phyloP scores from a whole-genome alignment of 805 yeast genomes.

The Barnettozyma wickerhamii region DNA sequence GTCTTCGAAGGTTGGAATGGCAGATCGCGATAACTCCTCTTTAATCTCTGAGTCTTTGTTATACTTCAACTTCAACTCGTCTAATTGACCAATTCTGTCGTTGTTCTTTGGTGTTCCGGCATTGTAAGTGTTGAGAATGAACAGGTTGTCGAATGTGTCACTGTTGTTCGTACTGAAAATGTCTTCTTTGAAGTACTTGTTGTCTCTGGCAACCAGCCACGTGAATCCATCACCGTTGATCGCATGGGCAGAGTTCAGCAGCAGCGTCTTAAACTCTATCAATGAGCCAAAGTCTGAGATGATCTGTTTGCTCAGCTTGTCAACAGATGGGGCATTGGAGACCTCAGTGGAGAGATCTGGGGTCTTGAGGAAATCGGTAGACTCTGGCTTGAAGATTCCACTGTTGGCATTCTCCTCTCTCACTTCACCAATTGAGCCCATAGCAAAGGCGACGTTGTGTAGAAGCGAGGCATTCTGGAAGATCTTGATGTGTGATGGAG shows the following conservation, averaged over 20 bases:
- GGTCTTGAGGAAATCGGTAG: slow-evolving; percentile 36
- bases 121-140: slow-evolving; percentile 79
- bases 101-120: slow-evolving; percentile 77
- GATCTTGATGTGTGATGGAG: slow-evolving; percentile 27
- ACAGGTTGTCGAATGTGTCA: slow-evolving; percentile 42
- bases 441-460: slow-evolving; percentile 34
- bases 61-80: slow-evolving; percentile 18
- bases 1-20: slow-evolving; percentile 31
- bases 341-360: slow-evolving; percentile 38
- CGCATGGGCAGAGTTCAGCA: slow-evolving; percentile 63
- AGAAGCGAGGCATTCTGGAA: slow-evolving; percentile 37
- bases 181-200: slow-evolving; percentile 15
- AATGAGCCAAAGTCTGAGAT: slow-evolving; percentile 65
- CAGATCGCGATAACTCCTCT: slow-evolving; percentile 4
- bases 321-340: slow-evolving; percentile 20
- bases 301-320: slow-evolving; percentile 35
- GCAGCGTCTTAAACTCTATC: slow-evolving; percentile 66
- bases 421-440: slow-evolving; percentile 30
- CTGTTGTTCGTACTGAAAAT: not conserved
- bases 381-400: slow-evolving; percentile 10
- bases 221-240: slow-evolving; percentile 88
- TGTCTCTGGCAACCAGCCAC: slow-evolving; percentile 69
- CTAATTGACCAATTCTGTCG: slow-evolving; percentile 44
- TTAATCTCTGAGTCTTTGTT: slow-evolving; percentile 13
- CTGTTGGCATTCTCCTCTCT: slow-evolving; percentile 11